phyloP scores from a whole-genome alignment of 139 green algal genomes.

The Coccomyxa sp. region DNA sequence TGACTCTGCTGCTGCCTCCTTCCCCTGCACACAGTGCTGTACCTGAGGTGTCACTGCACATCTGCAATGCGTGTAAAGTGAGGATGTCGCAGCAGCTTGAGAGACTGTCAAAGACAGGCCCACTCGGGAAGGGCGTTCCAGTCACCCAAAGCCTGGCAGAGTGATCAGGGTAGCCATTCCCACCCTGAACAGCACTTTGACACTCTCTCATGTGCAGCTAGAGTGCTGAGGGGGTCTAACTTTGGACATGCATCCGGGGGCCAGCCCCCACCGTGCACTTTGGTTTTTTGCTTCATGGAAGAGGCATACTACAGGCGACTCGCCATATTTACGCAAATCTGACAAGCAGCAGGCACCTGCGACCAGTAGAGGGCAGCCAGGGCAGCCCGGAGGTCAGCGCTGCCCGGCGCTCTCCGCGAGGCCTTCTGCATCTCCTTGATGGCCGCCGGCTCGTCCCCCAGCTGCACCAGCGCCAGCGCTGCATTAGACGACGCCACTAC shows the following conservation, averaged over 20 bases:
- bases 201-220: neutral
- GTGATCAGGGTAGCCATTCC: too few species aligned
- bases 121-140: too few species aligned
- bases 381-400: slow-evolving; percentile 74
- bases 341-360: neutral
- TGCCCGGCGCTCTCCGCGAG: slow-evolving; percentile 66
- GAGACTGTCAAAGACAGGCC: too few species aligned
- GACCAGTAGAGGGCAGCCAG: slow-evolving; percentile 76
- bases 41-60: too few species aligned
- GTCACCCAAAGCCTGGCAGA: too few species aligned
- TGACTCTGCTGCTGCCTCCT: slow-evolving; percentile 49
- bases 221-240: neutral
- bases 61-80: too few species aligned
- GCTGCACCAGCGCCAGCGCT: slow-evolving; percentile 66
- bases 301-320: neutral
- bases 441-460: slow-evolving; percentile 56
- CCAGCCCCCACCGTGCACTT: too few species aligned
- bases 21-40: slow-evolving; percentile 32
- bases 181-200: neutral
- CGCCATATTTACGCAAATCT: neutral
- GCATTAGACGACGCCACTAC: slow-evolving; percentile 45
- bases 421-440: slow-evolving; percentile 52
- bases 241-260: neutral
- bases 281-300: too few species aligned
- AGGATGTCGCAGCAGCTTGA: too few species aligned